A percentile compares a stretch with the other conserved stretches of the same genome.
Evolutionary conservation across 306 rosid species (phyloP).

Genomic region (Rubus idaeus): DNA sequence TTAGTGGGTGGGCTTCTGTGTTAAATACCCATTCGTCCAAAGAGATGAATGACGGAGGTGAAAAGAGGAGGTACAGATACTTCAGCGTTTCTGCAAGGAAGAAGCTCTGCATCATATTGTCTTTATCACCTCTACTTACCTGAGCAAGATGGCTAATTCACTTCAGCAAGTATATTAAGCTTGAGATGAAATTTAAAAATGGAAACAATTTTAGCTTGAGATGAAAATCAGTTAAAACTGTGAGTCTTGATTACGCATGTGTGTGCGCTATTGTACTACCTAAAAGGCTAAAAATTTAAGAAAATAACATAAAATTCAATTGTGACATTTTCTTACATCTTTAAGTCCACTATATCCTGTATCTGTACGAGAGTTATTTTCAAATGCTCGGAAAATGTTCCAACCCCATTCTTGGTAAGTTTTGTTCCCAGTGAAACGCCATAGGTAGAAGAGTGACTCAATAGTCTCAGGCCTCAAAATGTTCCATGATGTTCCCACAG

Average conservation of each 20-base stretch:
- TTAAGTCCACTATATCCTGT: conserved; percentile 71
- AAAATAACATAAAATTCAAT: background rate
- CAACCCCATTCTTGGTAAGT: conserved; percentile 87
- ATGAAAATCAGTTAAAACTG: background rate
- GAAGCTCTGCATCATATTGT: conserved; percentile 68
- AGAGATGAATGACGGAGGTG: conserved; percentile 54
- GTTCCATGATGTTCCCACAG: conserved; percentile 70
- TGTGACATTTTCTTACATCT: conserved; percentile 48
- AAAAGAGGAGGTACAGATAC: conserved; percentile 64
- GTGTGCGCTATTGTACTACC: background rate
- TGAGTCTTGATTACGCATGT: background rate
- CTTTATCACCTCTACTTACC: conserved; percentile 49
- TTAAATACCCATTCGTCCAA: conserved; percentile 69
- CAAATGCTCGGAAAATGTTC: conserved; percentile 80
- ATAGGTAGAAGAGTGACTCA: conserved; percentile 72
- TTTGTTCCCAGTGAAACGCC: conserved; percentile 76
- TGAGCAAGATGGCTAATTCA: conserved; percentile 14
- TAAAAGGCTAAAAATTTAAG: background rate
- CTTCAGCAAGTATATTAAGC: background rate
- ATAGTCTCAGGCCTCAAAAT: conserved; percentile 77
- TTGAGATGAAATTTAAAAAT: conserved; percentile 2
- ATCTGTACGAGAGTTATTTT: conserved; percentile 61
- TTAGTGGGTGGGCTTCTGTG: conserved; percentile 67
- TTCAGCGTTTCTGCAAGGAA: conserved; percentile 68
- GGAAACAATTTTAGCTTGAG: background rate